phyloP scores from a whole-genome alignment of 768 basidiomycete species.

The Cystobasidiopsis lactophilus region DNA sequence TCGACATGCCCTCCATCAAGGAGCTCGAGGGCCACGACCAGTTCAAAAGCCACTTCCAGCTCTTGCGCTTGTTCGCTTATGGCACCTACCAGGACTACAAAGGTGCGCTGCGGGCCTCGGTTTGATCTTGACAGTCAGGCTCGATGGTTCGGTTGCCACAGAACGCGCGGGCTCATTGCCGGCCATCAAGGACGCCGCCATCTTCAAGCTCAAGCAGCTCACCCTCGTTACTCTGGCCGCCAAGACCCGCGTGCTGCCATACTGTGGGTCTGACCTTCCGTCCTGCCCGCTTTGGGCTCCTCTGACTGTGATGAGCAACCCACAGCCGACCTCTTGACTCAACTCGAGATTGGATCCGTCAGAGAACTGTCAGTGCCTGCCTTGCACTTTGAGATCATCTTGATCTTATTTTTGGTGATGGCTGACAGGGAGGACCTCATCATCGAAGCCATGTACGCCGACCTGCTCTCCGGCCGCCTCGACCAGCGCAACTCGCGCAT shows the following conservation, averaged over 20 bases:
- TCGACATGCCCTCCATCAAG: slow-evolving; percentile 60
- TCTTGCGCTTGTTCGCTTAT: slow-evolving; percentile 75
- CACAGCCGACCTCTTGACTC: too few species aligned
- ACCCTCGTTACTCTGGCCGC: slow-evolving; percentile 67
- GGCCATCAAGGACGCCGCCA: slow-evolving; percentile 45
- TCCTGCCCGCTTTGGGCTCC: too few species aligned
- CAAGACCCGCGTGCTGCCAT: slow-evolving; percentile 32
- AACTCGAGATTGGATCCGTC: slow-evolving; percentile 52
- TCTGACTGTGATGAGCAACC: too few species aligned
- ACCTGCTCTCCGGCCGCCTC: slow-evolving; percentile 69
- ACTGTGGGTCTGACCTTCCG: neutral
- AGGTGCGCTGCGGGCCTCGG: slow-evolving; percentile 29
- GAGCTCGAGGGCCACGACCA: slow-evolving; percentile 30
- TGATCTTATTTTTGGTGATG: neutral
- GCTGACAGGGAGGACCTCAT: slow-evolving; percentile 53
- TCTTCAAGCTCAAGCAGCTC: slow-evolving; percentile 74
- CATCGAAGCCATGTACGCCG: slow-evolving; percentile 87
- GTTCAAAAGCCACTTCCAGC: slow-evolving; percentile 41
- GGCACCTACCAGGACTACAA: slow-evolving; percentile 66
- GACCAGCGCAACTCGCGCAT: slow-evolving; percentile 78
- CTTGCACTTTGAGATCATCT: neutral
- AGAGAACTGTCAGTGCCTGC: slow-evolving; percentile 53
- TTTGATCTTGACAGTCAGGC: slow-evolving; percentile 4
- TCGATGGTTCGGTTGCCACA: slow-evolving; percentile 21
- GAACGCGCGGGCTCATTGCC: slow-evolving; percentile 48